phyloP scores from a whole-genome alignment of 345 rosid species.

The Hypericum androsaemum region DNA sequence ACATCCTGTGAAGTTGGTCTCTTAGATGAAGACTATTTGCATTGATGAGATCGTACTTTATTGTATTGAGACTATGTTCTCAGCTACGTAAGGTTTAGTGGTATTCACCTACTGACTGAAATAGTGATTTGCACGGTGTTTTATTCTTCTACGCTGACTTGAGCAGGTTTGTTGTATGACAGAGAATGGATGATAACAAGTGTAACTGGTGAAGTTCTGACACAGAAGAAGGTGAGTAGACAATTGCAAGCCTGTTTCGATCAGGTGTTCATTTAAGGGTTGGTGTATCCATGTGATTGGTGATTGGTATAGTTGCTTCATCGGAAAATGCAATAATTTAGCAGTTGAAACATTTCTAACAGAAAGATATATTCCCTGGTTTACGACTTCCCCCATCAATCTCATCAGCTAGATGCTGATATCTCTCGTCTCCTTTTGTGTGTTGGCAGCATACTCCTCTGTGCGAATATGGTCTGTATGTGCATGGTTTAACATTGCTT shows the following conservation, averaged over 20 bases:
- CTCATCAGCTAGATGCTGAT: too few relatives aligned
- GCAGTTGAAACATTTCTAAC: too few relatives aligned
- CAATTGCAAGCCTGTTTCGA: not conserved
- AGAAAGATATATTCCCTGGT: too few relatives aligned
- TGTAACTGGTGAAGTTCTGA: conserved; percentile 66
- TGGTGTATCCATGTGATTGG: too few relatives aligned
- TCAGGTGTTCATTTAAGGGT: not conserved
- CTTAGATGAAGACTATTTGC: too few relatives aligned
- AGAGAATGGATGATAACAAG: conserved; percentile 84
- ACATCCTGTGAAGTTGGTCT: too few relatives aligned
- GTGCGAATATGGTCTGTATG: not conserved
- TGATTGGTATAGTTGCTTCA: too few relatives aligned
- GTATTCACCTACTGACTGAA: not conserved
- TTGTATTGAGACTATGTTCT: too few relatives aligned
- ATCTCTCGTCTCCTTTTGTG: too few relatives aligned
- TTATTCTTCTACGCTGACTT: conserved; percentile 1
- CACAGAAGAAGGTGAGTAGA: conserved; percentile 69
- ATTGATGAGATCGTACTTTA: too few relatives aligned
- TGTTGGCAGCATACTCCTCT: not conserved
- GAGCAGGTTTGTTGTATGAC: conserved; percentile 68
- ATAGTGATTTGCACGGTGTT: not conserved
- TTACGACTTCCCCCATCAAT: too few relatives aligned
- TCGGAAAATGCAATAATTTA: too few relatives aligned
- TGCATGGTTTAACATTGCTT: conserved; percentile 9
- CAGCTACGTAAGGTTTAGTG: not conserved